Percentiles rank a stretch among this genome's conserved stretches.
phyloP scores from a whole-genome alignment of 164 flowering plant genomes.

The Sextonia rubra region DNA sequence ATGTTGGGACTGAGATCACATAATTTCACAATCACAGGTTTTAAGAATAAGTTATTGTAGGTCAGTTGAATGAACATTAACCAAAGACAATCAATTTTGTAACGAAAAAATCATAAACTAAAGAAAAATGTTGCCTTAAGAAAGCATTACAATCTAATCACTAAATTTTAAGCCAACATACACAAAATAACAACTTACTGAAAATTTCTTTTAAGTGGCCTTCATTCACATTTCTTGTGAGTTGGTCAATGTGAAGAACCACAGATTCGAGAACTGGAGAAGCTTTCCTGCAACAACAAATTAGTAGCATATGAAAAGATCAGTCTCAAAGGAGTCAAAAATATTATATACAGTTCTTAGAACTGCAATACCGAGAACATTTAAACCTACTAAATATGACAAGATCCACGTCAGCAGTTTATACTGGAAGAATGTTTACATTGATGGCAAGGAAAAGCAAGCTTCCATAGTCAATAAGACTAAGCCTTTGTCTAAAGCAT shows the following conservation, averaged over 20 bases:
- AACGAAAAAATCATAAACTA: too few relatives aligned
- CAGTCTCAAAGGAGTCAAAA: too few relatives aligned
- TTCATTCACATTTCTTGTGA: conserved; percentile 91
- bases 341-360: too few relatives aligned
- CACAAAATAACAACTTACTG: conserved; percentile 39
- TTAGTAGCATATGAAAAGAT: background rate
- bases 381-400: too few relatives aligned
- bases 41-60: too few relatives aligned
- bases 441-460: background rate
- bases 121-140: background rate
- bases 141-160: background rate
- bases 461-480: too few relatives aligned
- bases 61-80: too few relatives aligned
- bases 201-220: conserved; percentile 92
- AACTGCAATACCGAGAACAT: too few relatives aligned
- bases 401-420: background rate
- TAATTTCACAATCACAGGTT: too few relatives aligned
- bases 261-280: conserved; percentile 64
- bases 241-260: conserved; percentile 77
- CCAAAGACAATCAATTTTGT: too few relatives aligned
- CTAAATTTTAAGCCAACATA: background rate
- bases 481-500: too few relatives aligned
- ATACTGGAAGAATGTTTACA: background rate
- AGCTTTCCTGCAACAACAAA: conserved; percentile 59
- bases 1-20: too few relatives aligned